phyloP scores from a whole-genome alignment of 495 filamentous ascomycete species.

The Hypomontagnella monticulosa region DNA sequence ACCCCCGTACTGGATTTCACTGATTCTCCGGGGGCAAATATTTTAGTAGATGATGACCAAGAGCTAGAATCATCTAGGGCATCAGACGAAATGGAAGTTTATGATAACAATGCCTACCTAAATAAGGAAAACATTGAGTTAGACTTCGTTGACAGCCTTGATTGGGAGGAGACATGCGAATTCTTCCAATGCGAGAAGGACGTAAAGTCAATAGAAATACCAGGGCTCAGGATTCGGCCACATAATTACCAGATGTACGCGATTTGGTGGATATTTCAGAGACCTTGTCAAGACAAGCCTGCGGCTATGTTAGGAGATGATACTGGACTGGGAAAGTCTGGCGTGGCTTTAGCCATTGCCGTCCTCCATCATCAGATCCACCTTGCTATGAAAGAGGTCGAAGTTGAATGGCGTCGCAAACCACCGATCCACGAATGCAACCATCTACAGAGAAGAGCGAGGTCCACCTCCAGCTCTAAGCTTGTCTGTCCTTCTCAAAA shows the following conservation, averaged over 20 bases:
- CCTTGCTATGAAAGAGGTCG: not conserved
- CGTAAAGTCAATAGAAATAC: not conserved
- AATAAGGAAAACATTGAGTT: too few species aligned
- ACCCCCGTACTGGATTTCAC: too few species aligned
- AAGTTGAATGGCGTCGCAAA: not conserved
- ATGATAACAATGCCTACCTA: too few species aligned
- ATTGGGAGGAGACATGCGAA: not conserved
- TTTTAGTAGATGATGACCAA: too few species aligned
- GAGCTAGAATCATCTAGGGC: too few species aligned
- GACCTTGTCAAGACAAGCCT: not conserved
- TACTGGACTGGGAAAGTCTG: constrained; percentile 17
- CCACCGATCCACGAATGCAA: too few species aligned
- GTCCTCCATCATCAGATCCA: not conserved
- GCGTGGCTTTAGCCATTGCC: not conserved
- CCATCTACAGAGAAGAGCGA: not conserved
- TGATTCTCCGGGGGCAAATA: too few species aligned
- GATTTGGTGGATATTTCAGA: constrained; percentile 7
- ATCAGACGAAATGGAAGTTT: too few species aligned
- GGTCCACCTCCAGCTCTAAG: not conserved
- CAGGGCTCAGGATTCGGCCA: not conserved
- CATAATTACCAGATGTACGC: constrained; percentile 12
- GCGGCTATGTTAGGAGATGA: constrained; percentile 9
- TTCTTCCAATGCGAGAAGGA: constrained; percentile 3
- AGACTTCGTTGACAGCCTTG: too few species aligned
- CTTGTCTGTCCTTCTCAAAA: constrained; percentile 11